Base-by-base conservation (phyloP, 148 eudicot genomes). In the Oxyria digyna region DNA sequence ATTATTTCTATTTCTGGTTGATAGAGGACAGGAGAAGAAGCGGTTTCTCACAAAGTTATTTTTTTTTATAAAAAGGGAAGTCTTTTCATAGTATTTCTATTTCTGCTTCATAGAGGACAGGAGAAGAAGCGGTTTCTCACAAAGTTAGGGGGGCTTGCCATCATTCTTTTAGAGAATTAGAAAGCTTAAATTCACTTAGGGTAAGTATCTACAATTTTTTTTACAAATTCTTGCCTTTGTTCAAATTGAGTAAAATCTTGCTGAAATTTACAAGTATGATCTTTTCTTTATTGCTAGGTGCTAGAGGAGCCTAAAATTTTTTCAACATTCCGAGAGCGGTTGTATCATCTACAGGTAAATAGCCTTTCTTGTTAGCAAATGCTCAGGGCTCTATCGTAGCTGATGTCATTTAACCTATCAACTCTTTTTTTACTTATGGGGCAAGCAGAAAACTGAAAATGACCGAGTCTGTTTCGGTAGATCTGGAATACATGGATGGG, bases 401-500 rank as follows among this genome's bases (percentile, higher is more conserved):
- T 7, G 41, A 33, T 32, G 66, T 74, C 27, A 52, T 68, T 54
- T 57, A 20, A 27, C 57, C 41, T 18, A 40, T 40, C 29, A 33
- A 29, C 20, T 27, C 31, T 59, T 59, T 8, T 59, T 59, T 27
- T 59, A 26, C 64, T 5, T 42, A 20, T 67, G 82, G 18, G 68
- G 75, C 31, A 26, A 73, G 73, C 96, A 94, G 99, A 88, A 82
- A 84, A 94, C 92, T 6, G 99, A 94, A 71, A 84, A 83, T 72
- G 91, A 94, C 52, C 78, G 88, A 69, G 99, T 94, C 59, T 94
- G 99, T 85, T 90, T 90, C 77, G 99, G 99, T 75, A 80, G 85
- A 85, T 94, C 99, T 26, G 99, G 87, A 68, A 94, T 94, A 76
- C 99, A 94, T 69, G 88, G 97, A 65, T 94, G 99, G 97, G 99